Conservation (phyloP, 2,329 filamentous ascomycete genomes). For the Macrophomina tecta region DNA sequence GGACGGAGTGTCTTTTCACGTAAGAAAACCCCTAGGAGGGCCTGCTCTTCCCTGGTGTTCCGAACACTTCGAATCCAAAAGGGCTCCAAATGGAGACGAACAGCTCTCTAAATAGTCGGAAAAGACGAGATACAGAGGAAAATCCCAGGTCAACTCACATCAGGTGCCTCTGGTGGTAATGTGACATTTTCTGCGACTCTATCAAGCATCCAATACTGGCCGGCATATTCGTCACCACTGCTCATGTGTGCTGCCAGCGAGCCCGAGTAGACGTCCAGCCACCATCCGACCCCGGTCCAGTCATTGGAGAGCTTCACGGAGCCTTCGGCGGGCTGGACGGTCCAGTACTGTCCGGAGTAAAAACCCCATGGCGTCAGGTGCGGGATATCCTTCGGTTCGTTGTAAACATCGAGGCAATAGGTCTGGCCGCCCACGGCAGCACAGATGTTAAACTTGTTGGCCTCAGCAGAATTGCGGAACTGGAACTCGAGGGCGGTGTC, state of each 20-base stretch:
- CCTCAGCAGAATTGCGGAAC: slow-evolving; percentile 11
- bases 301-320: slow-evolving; percentile 17
- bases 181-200: slow-evolving; percentile 4
- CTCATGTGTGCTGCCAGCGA: slow-evolving; percentile 7
- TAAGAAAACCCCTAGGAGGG: too few relatives aligned
- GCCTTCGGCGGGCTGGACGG: neutral
- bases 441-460: slow-evolving; percentile 13
- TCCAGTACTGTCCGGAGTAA: slow-evolving; percentile 25
- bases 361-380: slow-evolving; percentile 17
- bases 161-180: slow-evolving; percentile 14
- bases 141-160: neutral
- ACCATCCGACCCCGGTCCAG: slow-evolving; percentile 19
- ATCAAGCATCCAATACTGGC: slow-evolving; percentile 18
- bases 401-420: slow-evolving; percentile 21
- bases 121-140: neutral
- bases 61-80: too few relatives aligned
- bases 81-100: neutral
- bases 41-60: too few relatives aligned
- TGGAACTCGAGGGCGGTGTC: slow-evolving; percentile 21
- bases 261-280: slow-evolving; percentile 2
- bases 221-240: neutral
- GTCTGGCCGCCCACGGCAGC: slow-evolving; percentile 9
- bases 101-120: neutral
- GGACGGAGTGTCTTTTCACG: too few relatives aligned
- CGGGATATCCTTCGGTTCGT: neutral